These are phyloP conservation scores for Saussurea involucrata DNA, from an alignment of 129 eudicot species.

Conservation along the genomic window DNA sequence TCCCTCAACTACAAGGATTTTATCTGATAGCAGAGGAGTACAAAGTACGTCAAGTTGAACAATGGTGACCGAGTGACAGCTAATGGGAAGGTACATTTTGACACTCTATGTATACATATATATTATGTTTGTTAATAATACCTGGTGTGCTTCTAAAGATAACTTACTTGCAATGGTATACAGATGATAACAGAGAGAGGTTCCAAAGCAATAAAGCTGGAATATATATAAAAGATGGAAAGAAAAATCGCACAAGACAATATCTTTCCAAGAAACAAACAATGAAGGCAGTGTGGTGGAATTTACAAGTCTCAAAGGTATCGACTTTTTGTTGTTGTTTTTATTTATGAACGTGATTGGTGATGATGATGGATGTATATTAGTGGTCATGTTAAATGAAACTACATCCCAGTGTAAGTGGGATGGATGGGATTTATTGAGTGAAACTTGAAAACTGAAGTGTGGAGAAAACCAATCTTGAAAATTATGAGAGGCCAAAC, in stretches of 20 bases:
- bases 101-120: background rate
- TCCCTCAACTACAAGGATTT: background rate
- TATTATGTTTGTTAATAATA: background rate
- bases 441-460: too few relatives aligned
- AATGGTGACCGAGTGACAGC: conserved; percentile 93
- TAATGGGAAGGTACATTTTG: conserved; percentile 77
- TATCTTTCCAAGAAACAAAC: conserved; percentile 51
- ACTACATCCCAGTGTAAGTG: too few relatives aligned
- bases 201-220: conserved; percentile 72
- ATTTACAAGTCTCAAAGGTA: conserved; percentile 56
- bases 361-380: background rate
- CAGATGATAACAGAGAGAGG: conserved; percentile 85
- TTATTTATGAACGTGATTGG: background rate
- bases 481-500: too few relatives aligned
- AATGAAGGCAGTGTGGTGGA: conserved; percentile 43
- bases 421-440: too few relatives aligned
- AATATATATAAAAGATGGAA: conserved; percentile 88
- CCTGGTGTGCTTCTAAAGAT: background rate
- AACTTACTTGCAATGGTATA: background rate
- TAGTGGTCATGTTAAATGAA: too few relatives aligned
- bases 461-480: too few relatives aligned
- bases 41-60: conserved; percentile 86
- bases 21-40: conserved; percentile 68
- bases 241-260: conserved; percentile 68
- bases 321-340: background rate